A percentile compares a stretch with the other conserved stretches of the same genome.
Evolutionary conservation across 1,284 basidiomycete genomes (phyloP).

Genomic region (Kalmanozyma brasiliensis): DNA sequence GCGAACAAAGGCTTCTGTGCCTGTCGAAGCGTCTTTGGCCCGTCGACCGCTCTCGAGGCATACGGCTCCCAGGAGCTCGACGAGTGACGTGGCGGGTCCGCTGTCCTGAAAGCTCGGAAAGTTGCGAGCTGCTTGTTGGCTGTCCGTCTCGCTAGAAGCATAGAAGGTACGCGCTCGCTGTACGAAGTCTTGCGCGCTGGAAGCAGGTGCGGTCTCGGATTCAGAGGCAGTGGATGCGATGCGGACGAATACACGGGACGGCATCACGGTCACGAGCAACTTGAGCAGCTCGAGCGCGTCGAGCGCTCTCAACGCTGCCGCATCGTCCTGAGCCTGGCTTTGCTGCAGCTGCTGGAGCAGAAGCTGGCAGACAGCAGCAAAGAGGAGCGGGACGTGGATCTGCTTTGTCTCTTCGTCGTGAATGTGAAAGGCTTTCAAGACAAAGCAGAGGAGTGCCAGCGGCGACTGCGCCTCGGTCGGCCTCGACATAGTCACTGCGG

Average conservation of each 20-base stretch:
- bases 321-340: neutral
- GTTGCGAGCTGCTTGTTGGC: slow-evolving; percentile 42
- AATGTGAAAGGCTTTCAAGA: slow-evolving; percentile 76
- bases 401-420: slow-evolving; percentile 84
- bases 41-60: slow-evolving; percentile 21
- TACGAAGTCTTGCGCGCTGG: slow-evolving; percentile 19
- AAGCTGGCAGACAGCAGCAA: slow-evolving; percentile 38
- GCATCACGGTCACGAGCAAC: slow-evolving; percentile 51
- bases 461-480: slow-evolving; percentile 15
- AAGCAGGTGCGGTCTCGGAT: neutral
- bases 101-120: slow-evolving; percentile 43
- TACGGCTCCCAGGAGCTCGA: slow-evolving; percentile 27
- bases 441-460: slow-evolving; percentile 72
- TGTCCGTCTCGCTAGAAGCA: slow-evolving; percentile 44
- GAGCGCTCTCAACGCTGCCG: slow-evolving; percentile 1
- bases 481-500: neutral
- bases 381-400: slow-evolving; percentile 77
- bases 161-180: slow-evolving; percentile 38
- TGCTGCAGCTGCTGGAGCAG: slow-evolving; percentile 17
- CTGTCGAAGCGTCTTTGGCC: neutral
- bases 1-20: slow-evolving; percentile 33
- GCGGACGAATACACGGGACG: slow-evolving; percentile 53
- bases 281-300: slow-evolving; percentile 49
- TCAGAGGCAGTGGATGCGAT: neutral
- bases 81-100: slow-evolving; percentile 21